These are phyloP conservation scores for Zygoascus ofunaensis DNA, from an alignment of 805 yeast species.

Conservation along the genomic window DNA sequence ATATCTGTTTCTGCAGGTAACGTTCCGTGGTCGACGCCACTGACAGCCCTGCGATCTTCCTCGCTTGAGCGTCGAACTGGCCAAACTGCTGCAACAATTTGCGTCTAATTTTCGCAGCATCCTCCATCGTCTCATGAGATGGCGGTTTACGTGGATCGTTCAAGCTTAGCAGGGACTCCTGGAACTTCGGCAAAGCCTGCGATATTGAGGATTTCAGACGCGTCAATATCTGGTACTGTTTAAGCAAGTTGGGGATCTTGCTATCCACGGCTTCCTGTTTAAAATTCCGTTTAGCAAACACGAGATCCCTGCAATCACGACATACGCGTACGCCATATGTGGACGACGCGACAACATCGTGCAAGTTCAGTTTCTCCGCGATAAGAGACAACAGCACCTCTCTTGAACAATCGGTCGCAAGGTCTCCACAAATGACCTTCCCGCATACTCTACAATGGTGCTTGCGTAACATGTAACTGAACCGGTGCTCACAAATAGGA, in stretches of 20 bases:
- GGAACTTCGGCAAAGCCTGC: conserved; percentile 36
- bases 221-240: conserved; percentile 35
- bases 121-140: conserved; percentile 25
- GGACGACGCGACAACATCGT: conserved; percentile 12
- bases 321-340: conserved; percentile 48
- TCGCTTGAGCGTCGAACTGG: conserved; percentile 42
- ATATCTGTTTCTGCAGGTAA: conserved; percentile 45
- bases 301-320: conserved; percentile 50
- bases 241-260: conserved; percentile 32
- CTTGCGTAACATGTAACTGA: conserved; percentile 52
- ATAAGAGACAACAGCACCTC: conserved; percentile 45
- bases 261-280: conserved; percentile 30
- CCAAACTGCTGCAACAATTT: conserved; percentile 42
- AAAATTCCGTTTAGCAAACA: conserved; percentile 50
- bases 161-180: conserved; percentile 29
- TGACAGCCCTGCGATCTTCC: conserved; percentile 32
- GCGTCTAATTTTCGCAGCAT: conserved; percentile 36
- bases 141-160: conserved; percentile 28
- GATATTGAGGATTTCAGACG: conserved; percentile 33
- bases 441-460: conserved; percentile 96
- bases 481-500: conserved; percentile 50
- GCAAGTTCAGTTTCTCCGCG: conserved; percentile 22
- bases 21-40: conserved; percentile 36
- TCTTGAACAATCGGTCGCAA: conserved; percentile 57
- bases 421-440: conserved; percentile 63